Conservation (phyloP, 1,139 yeast species). For the Trichomonascaceae sp. region DNA sequence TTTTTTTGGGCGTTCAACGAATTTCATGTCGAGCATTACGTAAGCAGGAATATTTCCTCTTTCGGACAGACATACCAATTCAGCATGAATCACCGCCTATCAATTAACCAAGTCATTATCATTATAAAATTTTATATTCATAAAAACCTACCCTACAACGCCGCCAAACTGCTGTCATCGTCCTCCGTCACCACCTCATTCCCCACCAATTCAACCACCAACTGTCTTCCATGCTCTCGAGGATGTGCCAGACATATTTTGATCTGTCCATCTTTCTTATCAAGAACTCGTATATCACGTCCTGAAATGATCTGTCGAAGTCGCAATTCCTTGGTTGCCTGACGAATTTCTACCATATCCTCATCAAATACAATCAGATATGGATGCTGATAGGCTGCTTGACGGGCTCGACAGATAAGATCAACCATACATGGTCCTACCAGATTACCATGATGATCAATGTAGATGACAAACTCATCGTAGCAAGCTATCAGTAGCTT, state of each 20-base stretch:
- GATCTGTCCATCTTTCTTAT: constrained; percentile 40
- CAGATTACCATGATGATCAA: constrained; percentile 60
- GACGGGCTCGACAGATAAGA: constrained; percentile 56
- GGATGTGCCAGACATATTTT: constrained; percentile 69
- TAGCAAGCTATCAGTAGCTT: constrained; percentile 60
- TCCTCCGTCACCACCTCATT: constrained; percentile 33
- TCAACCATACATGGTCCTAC: constrained; percentile 52
- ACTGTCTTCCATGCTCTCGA: constrained; percentile 54
- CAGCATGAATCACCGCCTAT: no score
- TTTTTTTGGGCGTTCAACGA: no score
- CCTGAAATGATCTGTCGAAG: constrained; percentile 73
- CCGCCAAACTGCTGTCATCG: constrained; percentile 25
- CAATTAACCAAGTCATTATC: not conserved
- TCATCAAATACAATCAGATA: constrained; percentile 58
- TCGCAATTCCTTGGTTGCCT: constrained; percentile 40
- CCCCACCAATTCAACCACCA: constrained; percentile 35
- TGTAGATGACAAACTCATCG: constrained; percentile 65
- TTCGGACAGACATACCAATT: no score
- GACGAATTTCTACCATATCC: constrained; percentile 65
- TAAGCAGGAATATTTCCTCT: no score
- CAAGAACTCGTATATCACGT: constrained; percentile 48
- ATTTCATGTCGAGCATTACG: no score
- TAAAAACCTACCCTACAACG: constrained; percentile 13
- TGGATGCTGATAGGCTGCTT: constrained; percentile 52
- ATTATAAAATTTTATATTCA: not conserved